Evolutionary conservation across 192 early-diverging fungal genomes (phyloP), one percentile per base, ranked within the genome.

Genomic region (Lunasporangiospora selenospora): DNA sequence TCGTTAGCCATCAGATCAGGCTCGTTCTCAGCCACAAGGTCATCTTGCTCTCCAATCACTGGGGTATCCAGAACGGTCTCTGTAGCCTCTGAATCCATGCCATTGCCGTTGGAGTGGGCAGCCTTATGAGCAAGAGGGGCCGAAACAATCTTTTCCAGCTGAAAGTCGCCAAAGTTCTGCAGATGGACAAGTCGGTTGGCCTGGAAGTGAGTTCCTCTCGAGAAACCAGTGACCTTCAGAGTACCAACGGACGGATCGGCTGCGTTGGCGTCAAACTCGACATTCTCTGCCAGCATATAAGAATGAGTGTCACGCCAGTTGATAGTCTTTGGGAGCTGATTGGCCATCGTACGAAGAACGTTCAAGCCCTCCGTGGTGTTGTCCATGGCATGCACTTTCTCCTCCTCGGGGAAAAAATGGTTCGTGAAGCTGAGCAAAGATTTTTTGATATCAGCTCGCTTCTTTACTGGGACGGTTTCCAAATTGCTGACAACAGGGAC

Each of bases 91-190:
- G 75, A 59, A 51, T 75, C 78, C 78, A 80, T 84, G 26, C 62
- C 70, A 30, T 81, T 63, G 21, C 58, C 41, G 54, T 58, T 44
- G 62, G 38, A 53, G 57, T 75, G 55, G 34, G 77, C 58, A 42
- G 38, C 23, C 29, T 30, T 70, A 40, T 58, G 71, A 13, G 52
- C 33, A 21, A 67, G 49, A 30, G 65, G 61, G 2, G 53, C 58
- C 33, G 62, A 69, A 27, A 61, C 63, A 37, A 92, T 83, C 67
- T 87, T 78, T 36, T 88, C 80, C 45, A 99, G 80, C 78, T 99
- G 97, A 80, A 90, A 99, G 73, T 99, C 95, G 33, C 97, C 97
- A 83, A 84, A 93, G 53, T 91, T 89, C 36, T 94, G 95, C 36
- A 99, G 80, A 76, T 98, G 94, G 4, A 99, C 78, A 31, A 98